phyloP scores from a whole-genome alignment of 495 filamentous ascomycete species.

The Neurospora sp. region DNA sequence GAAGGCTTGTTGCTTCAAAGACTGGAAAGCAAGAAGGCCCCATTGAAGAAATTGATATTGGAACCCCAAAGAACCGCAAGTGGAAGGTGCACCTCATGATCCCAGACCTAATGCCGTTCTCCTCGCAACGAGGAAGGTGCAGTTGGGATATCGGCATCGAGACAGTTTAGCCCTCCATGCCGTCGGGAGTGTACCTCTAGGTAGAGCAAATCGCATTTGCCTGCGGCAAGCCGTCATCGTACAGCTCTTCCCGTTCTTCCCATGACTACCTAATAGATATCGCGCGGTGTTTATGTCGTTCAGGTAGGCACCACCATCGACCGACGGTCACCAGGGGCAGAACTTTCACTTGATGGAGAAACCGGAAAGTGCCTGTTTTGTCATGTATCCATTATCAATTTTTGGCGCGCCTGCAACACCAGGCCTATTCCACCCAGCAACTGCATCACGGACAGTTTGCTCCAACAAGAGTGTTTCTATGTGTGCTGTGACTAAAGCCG shows the following conservation, averaged over 20 bases:
- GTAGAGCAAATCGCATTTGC: not conserved
- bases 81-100: not conserved
- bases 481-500: not conserved
- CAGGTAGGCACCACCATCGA: not conserved
- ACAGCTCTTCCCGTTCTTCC: not conserved
- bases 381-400: not conserved
- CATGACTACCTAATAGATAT: not conserved
- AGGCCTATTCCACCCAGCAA: not conserved
- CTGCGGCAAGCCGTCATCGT: not conserved
- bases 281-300: not conserved
- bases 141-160: not conserved
- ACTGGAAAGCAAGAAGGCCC: not conserved
- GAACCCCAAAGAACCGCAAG: not conserved
- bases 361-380: not conserved
- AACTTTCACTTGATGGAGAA: not conserved
- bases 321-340: not conserved
- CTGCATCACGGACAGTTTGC: not conserved
- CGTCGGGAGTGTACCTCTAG: not conserved
- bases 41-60: not conserved
- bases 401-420: not conserved
- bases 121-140: not conserved
- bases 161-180: not conserved
- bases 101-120: not conserved
- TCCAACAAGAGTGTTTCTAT: not conserved
- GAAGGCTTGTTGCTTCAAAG: not conserved